phyloP scores from a whole-genome alignment of 352 stramenopile genomes.

The Phytophthora kernoviae region DNA sequence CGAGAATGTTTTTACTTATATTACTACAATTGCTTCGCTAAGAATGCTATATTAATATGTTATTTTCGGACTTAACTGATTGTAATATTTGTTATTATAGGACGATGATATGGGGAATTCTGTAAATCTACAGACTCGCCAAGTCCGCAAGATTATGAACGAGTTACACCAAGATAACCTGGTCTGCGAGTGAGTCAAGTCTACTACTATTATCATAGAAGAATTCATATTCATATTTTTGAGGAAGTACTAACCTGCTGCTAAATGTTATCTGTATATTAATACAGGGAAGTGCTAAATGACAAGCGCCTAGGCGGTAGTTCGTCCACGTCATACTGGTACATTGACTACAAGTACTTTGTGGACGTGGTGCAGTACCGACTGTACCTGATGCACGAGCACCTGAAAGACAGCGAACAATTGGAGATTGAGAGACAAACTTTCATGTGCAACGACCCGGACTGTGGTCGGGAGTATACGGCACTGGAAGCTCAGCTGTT shows the following conservation, averaged over 20 bases:
- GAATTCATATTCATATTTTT: background rate
- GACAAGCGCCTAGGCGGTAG: conserved; percentile 85
- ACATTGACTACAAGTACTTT: conserved; percentile 94
- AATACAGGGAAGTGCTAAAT: conserved; percentile 80
- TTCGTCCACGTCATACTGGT: conserved; percentile 90
- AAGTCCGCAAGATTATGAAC: conserved; percentile 91
- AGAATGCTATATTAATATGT: background rate
- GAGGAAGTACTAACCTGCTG: background rate
- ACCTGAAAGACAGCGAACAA: conserved; percentile 86
- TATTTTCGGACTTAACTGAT: background rate
- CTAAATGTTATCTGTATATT: conserved; percentile 8
- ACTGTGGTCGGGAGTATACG: conserved; percentile 88
- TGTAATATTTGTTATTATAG: conserved; percentile 31
- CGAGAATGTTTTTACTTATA: background rate
- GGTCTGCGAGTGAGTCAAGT: conserved; percentile 75
- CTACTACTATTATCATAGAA: background rate
- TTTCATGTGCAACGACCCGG: conserved; percentile 85
- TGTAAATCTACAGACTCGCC: conserved; percentile 87
- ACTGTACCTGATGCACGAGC: conserved; percentile 88
- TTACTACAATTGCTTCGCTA: conserved; percentile 2
- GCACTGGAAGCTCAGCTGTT: conserved; percentile 83
- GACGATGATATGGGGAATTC: conserved; percentile 89
- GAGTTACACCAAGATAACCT: conserved; percentile 87
- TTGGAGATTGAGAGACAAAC: conserved; percentile 88
- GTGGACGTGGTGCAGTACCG: conserved; percentile 89